These are phyloP conservation scores for Xerocomus spinulosus DNA, from an alignment of 768 basidiomycete species.

Conservation along the genomic window DNA sequence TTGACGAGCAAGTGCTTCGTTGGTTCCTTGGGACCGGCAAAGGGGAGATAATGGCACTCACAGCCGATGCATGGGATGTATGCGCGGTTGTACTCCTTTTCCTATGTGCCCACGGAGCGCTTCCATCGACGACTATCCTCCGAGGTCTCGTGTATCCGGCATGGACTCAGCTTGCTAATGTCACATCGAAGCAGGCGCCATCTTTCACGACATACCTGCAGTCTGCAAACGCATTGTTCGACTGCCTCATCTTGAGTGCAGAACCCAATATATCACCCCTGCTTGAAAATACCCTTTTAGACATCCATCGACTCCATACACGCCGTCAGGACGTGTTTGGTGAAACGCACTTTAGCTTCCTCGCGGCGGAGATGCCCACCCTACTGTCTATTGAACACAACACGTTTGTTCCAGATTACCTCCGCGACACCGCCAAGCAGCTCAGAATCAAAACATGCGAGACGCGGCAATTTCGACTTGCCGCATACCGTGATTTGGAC, in stretches of 20 bases:
- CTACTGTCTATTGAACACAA: constrained; percentile 72
- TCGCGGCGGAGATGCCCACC: constrained; percentile 61
- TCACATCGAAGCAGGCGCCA: constrained; percentile 35
- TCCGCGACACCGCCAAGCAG: constrained; percentile 44
- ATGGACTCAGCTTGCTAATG: constrained; percentile 56
- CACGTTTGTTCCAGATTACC: constrained; percentile 41
- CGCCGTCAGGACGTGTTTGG: constrained; percentile 64
- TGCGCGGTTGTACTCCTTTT: constrained; percentile 59
- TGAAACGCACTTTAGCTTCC: constrained; percentile 57
- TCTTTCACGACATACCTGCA: constrained; percentile 50
- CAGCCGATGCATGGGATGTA: constrained; percentile 61
- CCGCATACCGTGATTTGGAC: constrained; percentile 71
- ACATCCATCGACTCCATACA: constrained; percentile 66
- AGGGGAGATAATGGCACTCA: constrained; percentile 56
- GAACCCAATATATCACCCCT: constrained; percentile 38
- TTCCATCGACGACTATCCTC: constrained; percentile 69
- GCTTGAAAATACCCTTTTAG: constrained; percentile 50
- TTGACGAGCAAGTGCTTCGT: constrained; percentile 63
- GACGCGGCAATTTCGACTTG: constrained; percentile 65
- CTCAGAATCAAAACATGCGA: constrained; percentile 60
- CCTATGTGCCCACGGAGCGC: constrained; percentile 60
- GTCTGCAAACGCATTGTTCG: constrained; percentile 61
- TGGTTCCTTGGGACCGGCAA: constrained; percentile 73
- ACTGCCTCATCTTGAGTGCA: constrained; percentile 52
- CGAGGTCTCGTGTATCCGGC: constrained; percentile 74